phyloP scores from a whole-genome alignment of 2,329 filamentous ascomycete genomes.

The Emydomyces testavorans region DNA sequence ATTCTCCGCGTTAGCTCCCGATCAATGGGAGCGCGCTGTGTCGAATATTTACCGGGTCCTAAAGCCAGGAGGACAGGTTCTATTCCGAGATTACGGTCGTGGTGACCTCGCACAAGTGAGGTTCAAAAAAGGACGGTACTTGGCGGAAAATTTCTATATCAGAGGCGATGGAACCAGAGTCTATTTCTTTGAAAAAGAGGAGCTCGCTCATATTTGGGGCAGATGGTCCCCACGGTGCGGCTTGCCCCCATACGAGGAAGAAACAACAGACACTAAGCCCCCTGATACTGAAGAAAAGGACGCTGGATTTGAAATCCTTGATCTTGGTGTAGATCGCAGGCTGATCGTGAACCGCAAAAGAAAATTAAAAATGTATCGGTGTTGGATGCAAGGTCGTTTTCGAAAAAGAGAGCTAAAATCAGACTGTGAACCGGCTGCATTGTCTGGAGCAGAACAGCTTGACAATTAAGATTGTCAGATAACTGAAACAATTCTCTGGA shows the following conservation, averaged over 20 bases:
- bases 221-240: conserved; percentile 35
- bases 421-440: neutral
- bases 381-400: conserved; percentile 51
- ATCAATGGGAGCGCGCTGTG: conserved; percentile 73
- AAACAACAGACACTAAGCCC: conserved; percentile 12
- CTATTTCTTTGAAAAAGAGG: conserved; percentile 88
- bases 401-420: conserved; percentile 13
- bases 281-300: conserved; percentile 14
- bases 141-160: conserved; percentile 96
- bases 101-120: conserved; percentile 92
- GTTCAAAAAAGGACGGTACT: conserved; percentile 88
- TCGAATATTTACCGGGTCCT: conserved; percentile 69
- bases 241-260: conserved; percentile 19
- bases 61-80: conserved; percentile 83
- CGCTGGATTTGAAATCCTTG: conserved; percentile 54
- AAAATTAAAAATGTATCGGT: conserved; percentile 95
- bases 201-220: conserved; percentile 70
- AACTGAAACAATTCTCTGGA: neutral
- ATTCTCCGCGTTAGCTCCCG: conserved; percentile 79
- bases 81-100: conserved; percentile 93
- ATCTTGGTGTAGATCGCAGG: conserved; percentile 74
- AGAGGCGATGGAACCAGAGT: conserved; percentile 90
- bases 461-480: conserved; percentile 1
- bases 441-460: neutral
- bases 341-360: conserved; percentile 84